Base-by-base conservation (phyloP, 768 basidiomycete species). In the Mycena rebaudengoi region DNA sequence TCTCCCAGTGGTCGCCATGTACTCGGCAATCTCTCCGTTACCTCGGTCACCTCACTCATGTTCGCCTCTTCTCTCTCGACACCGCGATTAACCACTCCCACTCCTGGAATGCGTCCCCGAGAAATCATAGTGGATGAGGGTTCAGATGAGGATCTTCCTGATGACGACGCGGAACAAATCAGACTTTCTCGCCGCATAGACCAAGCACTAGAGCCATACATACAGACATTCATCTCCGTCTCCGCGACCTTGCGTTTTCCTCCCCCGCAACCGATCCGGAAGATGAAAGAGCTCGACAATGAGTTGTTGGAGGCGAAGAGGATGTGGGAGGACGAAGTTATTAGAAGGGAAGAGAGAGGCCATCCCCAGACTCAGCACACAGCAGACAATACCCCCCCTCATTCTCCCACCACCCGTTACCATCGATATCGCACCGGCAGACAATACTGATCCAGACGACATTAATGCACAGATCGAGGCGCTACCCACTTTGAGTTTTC, bases 181-280 rank as follows among this genome's bases (percentile, higher is more conserved):
- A 83, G 85, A 45, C 84, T 95, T 8, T 90, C 95, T 7, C 83
- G 85, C 55, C 87, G 93, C 20, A 95, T 98, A 30, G 88, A 93
- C 50, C 82, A 91, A 55, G 89, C 92, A 0, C 81, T 96, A n/a
- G 86, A 91, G 39, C 91, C 93, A 2, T 99, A 98, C 74, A 80
- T 83, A 68, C 88, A 82, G 64, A 96, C 93, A 2, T 95, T 95
- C 71, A 92, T 98, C 29, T 99, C 98, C 2, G 93, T 95, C 41
- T 98, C 96, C 3, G 92, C 96, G 0, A 95, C 96, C 0, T 80
- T 98, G 46, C 88, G 94, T 5, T 98, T 98, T 74, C 93, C 91
- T 14, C 95, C 97, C 23, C 98, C 98, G 5, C 91, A 94, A 71
- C 91, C 96, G 7, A 86, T 99, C 39, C 82, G 86, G 3, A 85